A percentile compares a stretch with the other conserved stretches of the same genome.
Conservation (phyloP, 257 asterid genomes). For the Solanum clarkiae region DNA sequence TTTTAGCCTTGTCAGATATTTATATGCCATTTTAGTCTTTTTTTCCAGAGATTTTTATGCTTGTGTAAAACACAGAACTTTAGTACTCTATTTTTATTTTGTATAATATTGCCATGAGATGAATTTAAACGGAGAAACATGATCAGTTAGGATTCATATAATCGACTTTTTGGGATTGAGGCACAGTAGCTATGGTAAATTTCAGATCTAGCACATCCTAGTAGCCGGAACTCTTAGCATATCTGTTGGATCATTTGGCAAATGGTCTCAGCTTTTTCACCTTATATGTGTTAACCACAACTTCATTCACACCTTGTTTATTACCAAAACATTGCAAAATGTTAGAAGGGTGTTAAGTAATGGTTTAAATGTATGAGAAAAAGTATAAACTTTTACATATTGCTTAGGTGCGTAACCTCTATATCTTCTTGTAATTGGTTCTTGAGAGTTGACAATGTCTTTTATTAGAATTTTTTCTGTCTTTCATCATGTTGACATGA, state of each 20-base stretch:
- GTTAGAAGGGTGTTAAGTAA: not conserved
- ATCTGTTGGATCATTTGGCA: not conserved
- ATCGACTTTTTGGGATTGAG: no score
- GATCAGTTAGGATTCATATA: no score
- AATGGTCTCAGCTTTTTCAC: not conserved
- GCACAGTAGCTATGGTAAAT: not conserved
- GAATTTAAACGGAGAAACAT: no score
- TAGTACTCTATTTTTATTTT: no score
- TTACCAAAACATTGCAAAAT: not conserved
- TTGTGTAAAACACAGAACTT: no score
- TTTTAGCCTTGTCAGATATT: no score
- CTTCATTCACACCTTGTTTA: not conserved
- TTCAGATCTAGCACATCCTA: not conserved
- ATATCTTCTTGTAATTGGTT: not conserved
- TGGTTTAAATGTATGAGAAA: not conserved
- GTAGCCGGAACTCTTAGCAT: not conserved
- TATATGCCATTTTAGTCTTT: no score
- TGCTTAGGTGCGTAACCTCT: no score
- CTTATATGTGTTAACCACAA: not conserved
- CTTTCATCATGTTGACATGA: not conserved
- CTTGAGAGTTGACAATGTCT: not conserved
- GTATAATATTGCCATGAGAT: no score
- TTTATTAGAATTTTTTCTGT: not conserved
- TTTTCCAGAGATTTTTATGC: no score
- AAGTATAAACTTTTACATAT: not conserved